Evolutionary conservation across 2,329 filamentous ascomycete genomes (phyloP).

Genomic region (Xylariaceae sp.): DNA sequence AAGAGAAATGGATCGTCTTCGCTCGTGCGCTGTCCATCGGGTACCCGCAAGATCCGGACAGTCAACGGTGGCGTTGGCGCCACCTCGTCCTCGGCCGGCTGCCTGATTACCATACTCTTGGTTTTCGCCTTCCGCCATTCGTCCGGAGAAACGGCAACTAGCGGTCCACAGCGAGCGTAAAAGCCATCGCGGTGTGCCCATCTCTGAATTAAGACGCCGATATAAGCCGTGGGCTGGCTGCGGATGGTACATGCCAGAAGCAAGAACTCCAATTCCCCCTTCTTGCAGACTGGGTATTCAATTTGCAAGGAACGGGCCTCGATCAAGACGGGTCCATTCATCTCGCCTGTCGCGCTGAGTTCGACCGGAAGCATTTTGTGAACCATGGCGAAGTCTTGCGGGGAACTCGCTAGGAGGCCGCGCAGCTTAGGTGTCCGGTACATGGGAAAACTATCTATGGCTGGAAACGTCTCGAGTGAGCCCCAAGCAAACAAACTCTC

Average conservation of each 20-base stretch:
- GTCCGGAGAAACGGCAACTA: slow-evolving; percentile 7
- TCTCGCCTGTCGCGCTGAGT: slow-evolving; percentile 1
- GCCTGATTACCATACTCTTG: slow-evolving; percentile 6
- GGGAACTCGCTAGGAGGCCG: slow-evolving; percentile 8
- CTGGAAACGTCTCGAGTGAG: slow-evolving; percentile 1
- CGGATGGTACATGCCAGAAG: slow-evolving; percentile 7
- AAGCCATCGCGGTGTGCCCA: neutral
- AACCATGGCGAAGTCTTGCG: neutral
- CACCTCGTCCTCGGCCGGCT: neutral
- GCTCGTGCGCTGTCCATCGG: neutral
- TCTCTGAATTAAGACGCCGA: slow-evolving; percentile 5
- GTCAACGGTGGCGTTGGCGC: neutral
- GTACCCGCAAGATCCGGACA: slow-evolving; percentile 4
- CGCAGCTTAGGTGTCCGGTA: neutral
- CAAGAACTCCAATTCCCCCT: slow-evolving; percentile 3
- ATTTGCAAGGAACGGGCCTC: slow-evolving; percentile 3
- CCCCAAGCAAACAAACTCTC: slow-evolving; percentile 17
- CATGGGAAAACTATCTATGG: slow-evolving; percentile 2
- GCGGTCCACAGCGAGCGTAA: slow-evolving; percentile 5
- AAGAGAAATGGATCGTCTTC: slow-evolving; percentile 4
- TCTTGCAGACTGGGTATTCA: slow-evolving; percentile 6
- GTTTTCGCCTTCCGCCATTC: slow-evolving; percentile 2
- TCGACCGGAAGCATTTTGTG: slow-evolving; percentile 6
- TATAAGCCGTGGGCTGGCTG: neutral
- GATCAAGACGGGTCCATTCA: slow-evolving; percentile 4